Percentiles rank a stretch among this genome's conserved stretches.
Evolutionary conservation across 2,329 filamentous ascomycete species (phyloP).

Genomic region (Aspergillus thermomutatus): DNA sequence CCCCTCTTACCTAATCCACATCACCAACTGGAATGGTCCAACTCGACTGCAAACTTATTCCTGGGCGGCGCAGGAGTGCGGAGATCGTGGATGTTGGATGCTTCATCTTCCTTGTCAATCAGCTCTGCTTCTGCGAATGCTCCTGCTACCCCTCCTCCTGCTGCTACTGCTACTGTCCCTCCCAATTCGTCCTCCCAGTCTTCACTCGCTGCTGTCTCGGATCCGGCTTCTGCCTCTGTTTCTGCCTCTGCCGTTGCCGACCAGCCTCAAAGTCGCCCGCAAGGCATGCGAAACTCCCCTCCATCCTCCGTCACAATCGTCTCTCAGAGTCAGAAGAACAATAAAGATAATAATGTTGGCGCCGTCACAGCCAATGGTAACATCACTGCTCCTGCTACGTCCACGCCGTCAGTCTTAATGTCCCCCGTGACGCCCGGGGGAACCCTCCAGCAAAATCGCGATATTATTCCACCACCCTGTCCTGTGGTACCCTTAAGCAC

Average conservation of each 20-base stretch:
- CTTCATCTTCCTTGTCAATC: background rate
- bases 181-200: background rate
- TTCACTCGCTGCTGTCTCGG: background rate
- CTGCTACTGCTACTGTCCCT: background rate
- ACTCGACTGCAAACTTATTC: conserved; percentile 40
- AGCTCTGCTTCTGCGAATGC: background rate
- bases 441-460: conserved; percentile 4
- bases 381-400: background rate
- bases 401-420: conserved; percentile 14
- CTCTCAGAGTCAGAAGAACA: background rate
- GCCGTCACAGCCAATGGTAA: conserved; percentile 1
- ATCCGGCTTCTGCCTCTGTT: background rate
- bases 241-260: background rate
- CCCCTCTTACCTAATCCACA: conserved; percentile 11
- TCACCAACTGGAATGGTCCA: conserved; percentile 27
- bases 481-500: background rate
- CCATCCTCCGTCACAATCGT: conserved; percentile 4
- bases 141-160: background rate
- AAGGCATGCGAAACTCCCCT: conserved; percentile 13
- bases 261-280: background rate
- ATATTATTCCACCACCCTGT: background rate
- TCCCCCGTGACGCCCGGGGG: conserved; percentile 19
- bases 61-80: conserved; percentile 30
- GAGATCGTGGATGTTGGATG: conserved; percentile 39
- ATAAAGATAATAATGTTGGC: background rate